Base-by-base conservation (phyloP, 768 basidiomycete species). In the Russula sp. region DNA sequence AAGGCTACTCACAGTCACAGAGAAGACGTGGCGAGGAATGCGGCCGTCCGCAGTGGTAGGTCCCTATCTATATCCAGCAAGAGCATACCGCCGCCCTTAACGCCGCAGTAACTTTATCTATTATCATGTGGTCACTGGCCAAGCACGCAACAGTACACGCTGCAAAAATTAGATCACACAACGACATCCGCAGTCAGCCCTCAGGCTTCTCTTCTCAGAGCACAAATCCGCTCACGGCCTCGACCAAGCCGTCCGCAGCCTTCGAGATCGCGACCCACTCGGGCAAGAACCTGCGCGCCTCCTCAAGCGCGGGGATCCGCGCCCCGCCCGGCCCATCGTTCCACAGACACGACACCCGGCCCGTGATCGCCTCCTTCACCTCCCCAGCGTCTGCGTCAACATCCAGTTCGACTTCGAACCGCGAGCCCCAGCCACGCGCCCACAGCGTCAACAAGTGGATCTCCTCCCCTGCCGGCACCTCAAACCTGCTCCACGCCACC, bases 201-300 rank as follows among this genome's bases (percentile, higher is more conserved):
- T 62, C 53, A 32, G 14, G 20, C 4, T 13, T 16, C 22, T 44
- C 35, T 13, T 16, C 22, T 44, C 35, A 27, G 20, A 54, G 44
- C 22, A 39, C 6, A 53, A 63, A 57, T 4, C 55, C 34, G 14
- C 49, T 57, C 1, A 9, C 6, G 14, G 62, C 56, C 20, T 57
- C 62, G 9, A 64, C 58, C 47, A 60, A 48, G 2, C 63, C 63
- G n/a, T 22, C 40, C 18, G 39, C 39, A 48, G 54, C 50, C 14
- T 58, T 67, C 31, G 64, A 22, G 22, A 66, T 53, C 20, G 53
- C 64, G 6, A 66, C 66, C 66, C 66, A 67, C 42, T 61, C 55
- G 2, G 66, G 66, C 22, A 67, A 51, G 32, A 67, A 67, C 47
- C 13, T 35, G 10, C 59, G 56, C 2, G 60, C 64, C n/a, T 67